Percentiles rank a stretch among this genome's conserved stretches.
Evolutionary conservation across 371 early-diverging fungal genomes (phyloP).

Genomic region (Chytridiales sp.): DNA sequence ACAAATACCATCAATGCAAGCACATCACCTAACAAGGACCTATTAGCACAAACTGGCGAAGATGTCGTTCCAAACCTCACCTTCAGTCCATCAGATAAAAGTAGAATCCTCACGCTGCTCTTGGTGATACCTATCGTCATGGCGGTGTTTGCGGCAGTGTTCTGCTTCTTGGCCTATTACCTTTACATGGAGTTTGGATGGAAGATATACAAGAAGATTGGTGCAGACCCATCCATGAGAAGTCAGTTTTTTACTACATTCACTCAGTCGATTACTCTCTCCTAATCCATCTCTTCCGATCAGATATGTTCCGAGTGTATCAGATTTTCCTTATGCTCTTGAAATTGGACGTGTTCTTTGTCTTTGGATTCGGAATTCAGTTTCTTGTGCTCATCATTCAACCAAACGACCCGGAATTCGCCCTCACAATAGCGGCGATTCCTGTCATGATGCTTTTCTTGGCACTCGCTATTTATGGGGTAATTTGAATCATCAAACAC

Average conservation of each 20-base stretch:
- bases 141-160: constrained; percentile 39
- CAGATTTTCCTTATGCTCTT: constrained; percentile 84
- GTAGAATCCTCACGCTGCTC: constrained; percentile 20
- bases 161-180: constrained; percentile 46
- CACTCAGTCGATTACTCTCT: constrained; percentile 1
- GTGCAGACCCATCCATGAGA: constrained; percentile 84
- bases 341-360: constrained; percentile 86
- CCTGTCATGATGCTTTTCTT: constrained; percentile 70
- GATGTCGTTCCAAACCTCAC: constrained; percentile 8
- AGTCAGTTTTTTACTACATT: constrained; percentile 49
- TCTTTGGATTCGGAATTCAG: constrained; percentile 81
- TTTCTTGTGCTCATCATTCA: constrained; percentile 76
- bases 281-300: neutral
- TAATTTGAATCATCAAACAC: constrained; percentile 20
- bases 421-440: constrained; percentile 73
- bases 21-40: constrained; percentile 3
- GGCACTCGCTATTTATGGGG: constrained; percentile 72
- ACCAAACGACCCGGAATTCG: constrained; percentile 60
- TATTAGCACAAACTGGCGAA: constrained; percentile 8
- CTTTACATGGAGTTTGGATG: constrained; percentile 90
- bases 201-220: constrained; percentile 92
- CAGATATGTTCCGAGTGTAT: constrained; percentile 82
- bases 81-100: constrained; percentile 7
- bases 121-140: constrained; percentile 47
- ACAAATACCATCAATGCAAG: constrained; percentile 7